Evolutionary conservation across 2,329 filamentous ascomycete species (phyloP), one percentile per base, ranked within the genome.

Genomic region (Nemania sp.): DNA sequence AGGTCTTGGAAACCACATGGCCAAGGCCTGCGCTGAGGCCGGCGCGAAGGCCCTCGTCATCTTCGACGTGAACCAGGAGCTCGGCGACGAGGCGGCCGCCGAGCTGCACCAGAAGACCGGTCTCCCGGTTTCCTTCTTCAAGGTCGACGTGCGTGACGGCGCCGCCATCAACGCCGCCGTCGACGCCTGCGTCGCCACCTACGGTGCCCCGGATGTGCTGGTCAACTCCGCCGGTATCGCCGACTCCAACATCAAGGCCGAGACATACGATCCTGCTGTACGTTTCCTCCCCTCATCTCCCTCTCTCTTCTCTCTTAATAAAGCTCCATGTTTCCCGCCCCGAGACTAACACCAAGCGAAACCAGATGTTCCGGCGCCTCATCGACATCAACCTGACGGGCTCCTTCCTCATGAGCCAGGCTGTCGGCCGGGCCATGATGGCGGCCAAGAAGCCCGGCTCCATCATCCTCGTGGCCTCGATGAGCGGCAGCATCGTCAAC

Each of bases 401-500:
- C 54, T 88, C 88, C 4, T 93, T 93, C 83, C 80, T 92, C 65
- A 87, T 91, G 80, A 83, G 88, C 17, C 89, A 92, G 77, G 79
- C 88, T n/a, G 84, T 89, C 21, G 88, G 87, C 43, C 85, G 85
- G 57, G 80, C 84, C 69, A 92, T 92, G 88, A 92, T 92, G 77
- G 79, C 81, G n/a, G 83, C 85, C 57, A 82, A 83, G 71, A 87
- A 87, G 77, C 86, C 87, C 12, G 90, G 90, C 43, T 88, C 84
- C 71, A 89, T 93, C 72, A 82, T 93, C 71, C 85, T 92, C 63
- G 86, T 92, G 54, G 89, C 89, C 34, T 91, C 88, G 71, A 92
- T 94, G 90, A 91, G 89, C 51, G 91, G 90, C 67, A 86, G 87
- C 78, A 87, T 94, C 66, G 90, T 92, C 82, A 94, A 94, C 85